phyloP scores from a whole-genome alignment of 2,329 filamentous ascomycete genomes.

The Colletotrichum tabaci region DNA sequence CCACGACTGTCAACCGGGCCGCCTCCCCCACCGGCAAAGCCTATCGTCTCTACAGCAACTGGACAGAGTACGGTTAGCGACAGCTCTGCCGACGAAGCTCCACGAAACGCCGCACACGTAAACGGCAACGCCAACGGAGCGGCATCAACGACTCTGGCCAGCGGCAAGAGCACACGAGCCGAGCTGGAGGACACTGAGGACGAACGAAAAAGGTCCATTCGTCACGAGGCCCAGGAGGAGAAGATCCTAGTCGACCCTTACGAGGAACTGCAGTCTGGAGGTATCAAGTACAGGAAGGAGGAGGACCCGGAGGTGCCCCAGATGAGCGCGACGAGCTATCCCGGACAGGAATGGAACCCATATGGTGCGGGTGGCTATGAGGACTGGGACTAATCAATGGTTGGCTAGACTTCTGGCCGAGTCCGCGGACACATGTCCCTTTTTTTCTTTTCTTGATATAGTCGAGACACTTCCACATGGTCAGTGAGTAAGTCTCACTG shows the following conservation, averaged over 20 bases:
- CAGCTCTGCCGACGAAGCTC: constrained; percentile 36
- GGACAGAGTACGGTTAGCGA: constrained; percentile 39
- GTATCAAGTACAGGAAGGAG: constrained; percentile 53
- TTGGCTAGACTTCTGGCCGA: neutral
- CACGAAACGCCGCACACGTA: constrained; percentile 38
- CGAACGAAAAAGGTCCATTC: constrained; percentile 60
- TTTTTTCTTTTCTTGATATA: neutral
- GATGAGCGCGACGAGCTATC: constrained; percentile 79
- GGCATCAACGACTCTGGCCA: constrained; percentile 26
- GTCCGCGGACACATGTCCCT: neutral
- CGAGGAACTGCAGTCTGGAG: constrained; percentile 45
- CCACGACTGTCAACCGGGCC: constrained; percentile 45
- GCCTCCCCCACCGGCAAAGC: constrained; percentile 20
- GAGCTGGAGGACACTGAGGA: constrained; percentile 61
- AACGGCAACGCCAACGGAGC: constrained; percentile 40
- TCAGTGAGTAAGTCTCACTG: neutral
- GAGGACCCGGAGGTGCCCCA: constrained; percentile 63
- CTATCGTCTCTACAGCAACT: constrained; percentile 35
- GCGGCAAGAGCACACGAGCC: constrained; percentile 45
- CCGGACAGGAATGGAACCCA: constrained; percentile 80
- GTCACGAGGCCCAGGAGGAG: constrained; percentile 65
- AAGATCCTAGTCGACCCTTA: constrained; percentile 63
- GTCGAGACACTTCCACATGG: neutral
- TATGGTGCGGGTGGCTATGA: constrained; percentile 52
- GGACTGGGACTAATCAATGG: constrained; percentile 31